Evolutionary conservation across 306 rosid species (phyloP).

Genomic region (Castanea sativa): DNA sequence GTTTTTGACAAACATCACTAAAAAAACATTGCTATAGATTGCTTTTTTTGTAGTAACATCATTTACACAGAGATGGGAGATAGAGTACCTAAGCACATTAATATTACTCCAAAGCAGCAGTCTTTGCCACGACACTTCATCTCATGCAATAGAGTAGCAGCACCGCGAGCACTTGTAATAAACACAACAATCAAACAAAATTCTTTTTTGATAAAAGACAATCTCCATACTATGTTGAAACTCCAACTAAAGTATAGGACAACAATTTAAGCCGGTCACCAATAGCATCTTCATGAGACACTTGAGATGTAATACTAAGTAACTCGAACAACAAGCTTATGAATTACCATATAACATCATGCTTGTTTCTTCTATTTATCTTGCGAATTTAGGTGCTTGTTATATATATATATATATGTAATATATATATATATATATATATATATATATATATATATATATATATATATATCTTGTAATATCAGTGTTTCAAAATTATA

Average conservation of each 20-base stretch:
- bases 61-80: background rate
- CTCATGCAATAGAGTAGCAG: slow-evolving; percentile 78
- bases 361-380: background rate
- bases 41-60: background rate
- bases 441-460: too few species aligned
- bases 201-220: background rate
- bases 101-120: slow-evolving; percentile 80
- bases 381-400: background rate
- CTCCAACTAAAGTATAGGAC: background rate
- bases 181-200: background rate
- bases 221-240: background rate
- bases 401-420: too few species aligned
- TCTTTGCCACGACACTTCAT: slow-evolving; percentile 92
- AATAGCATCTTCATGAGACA: background rate
- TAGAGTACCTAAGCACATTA: slow-evolving; percentile 83
- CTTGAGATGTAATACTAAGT: background rate
- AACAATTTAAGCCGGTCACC: too few species aligned
- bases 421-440: too few species aligned
- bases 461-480: background rate
- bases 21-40: too few species aligned
- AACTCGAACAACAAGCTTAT: background rate
- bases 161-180: slow-evolving; percentile 64
- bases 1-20: too few species aligned
- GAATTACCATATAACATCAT: background rate
- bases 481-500: background rate